Evolutionary conservation across 345 rosid genomes (phyloP).

Genomic region (Lagerstroemia speciosa): DNA sequence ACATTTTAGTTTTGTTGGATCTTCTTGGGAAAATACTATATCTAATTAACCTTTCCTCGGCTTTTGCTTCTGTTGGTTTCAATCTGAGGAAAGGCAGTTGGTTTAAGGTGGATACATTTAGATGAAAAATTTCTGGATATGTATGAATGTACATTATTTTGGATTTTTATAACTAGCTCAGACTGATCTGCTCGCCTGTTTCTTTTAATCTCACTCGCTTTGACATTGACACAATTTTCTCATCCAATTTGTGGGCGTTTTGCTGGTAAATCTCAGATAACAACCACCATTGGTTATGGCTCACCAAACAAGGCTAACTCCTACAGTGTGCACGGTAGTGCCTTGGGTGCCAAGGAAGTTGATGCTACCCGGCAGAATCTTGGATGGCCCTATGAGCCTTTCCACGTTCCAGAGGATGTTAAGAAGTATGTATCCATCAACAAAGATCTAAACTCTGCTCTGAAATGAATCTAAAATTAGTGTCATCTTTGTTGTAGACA

Average conservation of each 20-base stretch:
- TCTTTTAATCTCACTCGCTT: background rate
- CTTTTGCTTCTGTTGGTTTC: background rate
- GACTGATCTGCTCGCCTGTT: background rate
- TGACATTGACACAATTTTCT: background rate
- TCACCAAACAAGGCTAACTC: constrained; percentile 96
- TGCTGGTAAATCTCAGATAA: constrained; percentile 32
- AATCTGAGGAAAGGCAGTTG: background rate
- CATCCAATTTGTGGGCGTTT: background rate
- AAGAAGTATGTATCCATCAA: constrained; percentile 42
- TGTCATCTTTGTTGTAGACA: constrained; percentile 41
- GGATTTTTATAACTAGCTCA: background rate
- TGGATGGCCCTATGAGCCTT: constrained; percentile 86
- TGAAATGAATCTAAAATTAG: constrained; percentile 5
- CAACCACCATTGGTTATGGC: constrained; percentile 94
- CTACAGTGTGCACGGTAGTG: constrained; percentile 95
- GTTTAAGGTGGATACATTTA: background rate
- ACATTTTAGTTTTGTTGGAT: background rate
- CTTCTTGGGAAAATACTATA: background rate
- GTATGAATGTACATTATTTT: background rate
- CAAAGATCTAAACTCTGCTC: background rate
- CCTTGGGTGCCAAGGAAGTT: constrained; percentile 96
- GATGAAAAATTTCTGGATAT: background rate
- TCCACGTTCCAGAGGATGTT: constrained; percentile 95
- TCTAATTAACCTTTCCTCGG: background rate
- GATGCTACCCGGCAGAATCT: constrained; percentile 98